Percentiles rank a stretch among this genome's conserved stretches.
These are phyloP conservation scores for Populus tomentosa DNA, from an alignment of 441 rosid species.

Conservation along the genomic window DNA sequence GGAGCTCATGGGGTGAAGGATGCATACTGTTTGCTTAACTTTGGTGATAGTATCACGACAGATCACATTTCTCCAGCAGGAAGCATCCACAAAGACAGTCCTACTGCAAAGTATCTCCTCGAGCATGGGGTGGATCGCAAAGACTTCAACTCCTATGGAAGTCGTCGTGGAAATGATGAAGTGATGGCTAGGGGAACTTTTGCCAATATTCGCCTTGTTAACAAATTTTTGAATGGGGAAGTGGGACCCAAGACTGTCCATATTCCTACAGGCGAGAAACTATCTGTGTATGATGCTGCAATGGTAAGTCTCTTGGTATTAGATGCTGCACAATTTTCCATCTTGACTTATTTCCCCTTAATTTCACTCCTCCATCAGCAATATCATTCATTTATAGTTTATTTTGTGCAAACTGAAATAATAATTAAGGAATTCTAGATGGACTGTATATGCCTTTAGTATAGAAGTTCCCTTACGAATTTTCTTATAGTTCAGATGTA, in stretches of 20 bases:
- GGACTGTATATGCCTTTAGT: neutral
- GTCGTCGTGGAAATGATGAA: no score
- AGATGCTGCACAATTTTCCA: neutral
- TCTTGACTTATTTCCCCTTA: neutral
- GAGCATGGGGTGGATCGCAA: no score
- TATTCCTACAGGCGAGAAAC: no score
- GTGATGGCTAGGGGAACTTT: no score
- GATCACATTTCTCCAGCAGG: slow-evolving; percentile 99
- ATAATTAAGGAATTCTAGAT: neutral
- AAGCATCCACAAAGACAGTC: slow-evolving; percentile 93
- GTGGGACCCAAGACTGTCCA: no score
- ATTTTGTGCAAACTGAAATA: neutral
- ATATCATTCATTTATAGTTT: neutral
- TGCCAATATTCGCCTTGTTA: no score
- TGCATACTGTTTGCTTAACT: slow-evolving; percentile 95
- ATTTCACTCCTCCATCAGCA: neutral
- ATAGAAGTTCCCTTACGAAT: neutral
- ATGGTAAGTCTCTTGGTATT: slow-evolving; percentile 40
- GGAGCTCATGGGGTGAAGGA: slow-evolving; percentile 88
- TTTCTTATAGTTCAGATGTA: neutral
- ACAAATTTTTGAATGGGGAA: no score
- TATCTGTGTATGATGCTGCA: slow-evolving; percentile 86
- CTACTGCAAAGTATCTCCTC: slow-evolving; percentile 91
- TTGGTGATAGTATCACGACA: slow-evolving; percentile 96
- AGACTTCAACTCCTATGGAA: no score